Percentiles rank a stretch among this genome's conserved stretches.
Conservation (phyloP, 2,329 filamentous ascomycete genomes). For the Fusarium lyarnte region DNA sequence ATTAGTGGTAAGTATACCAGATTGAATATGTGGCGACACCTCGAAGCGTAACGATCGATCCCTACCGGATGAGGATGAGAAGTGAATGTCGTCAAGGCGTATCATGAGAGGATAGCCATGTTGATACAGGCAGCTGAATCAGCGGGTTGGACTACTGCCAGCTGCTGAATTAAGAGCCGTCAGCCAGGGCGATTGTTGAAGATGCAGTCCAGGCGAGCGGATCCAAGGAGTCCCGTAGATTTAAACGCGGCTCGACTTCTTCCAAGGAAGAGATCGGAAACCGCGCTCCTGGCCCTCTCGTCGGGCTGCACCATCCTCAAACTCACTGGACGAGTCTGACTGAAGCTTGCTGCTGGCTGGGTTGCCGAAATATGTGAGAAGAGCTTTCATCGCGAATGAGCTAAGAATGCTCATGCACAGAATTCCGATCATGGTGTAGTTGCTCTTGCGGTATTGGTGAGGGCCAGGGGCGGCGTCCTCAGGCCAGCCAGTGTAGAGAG, state of each 20-base stretch:
- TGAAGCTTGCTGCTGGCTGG: slow-evolving; percentile 58
- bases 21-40: not conserved
- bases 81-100: slow-evolving; percentile 26
- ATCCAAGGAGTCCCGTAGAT: slow-evolving; percentile 2
- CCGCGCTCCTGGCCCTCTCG: slow-evolving; percentile 68
- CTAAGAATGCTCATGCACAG: slow-evolving; percentile 79
- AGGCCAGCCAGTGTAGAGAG: slow-evolving; percentile 87
- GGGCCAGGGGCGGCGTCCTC: slow-evolving; percentile 75
- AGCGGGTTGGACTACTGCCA: slow-evolving; percentile 52
- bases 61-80: slow-evolving; percentile 7
- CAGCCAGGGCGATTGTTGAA: slow-evolving; percentile 45
- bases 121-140: slow-evolving; percentile 33
- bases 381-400: slow-evolving; percentile 72
- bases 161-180: slow-evolving; percentile 14
- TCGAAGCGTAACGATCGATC: not conserved
- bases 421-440: slow-evolving; percentile 89
- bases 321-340: slow-evolving; percentile 54
- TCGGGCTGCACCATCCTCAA: slow-evolving; percentile 69
- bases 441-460: slow-evolving; percentile 81
- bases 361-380: slow-evolving; percentile 69
- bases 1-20: not conserved
- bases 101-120: not conserved
- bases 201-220: slow-evolving; percentile 27
- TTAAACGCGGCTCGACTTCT: slow-evolving; percentile 43
- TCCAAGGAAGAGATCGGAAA: slow-evolving; percentile 57